Base-by-base conservation (phyloP, 768 basidiomycete species). In the Amanita polypyramis region DNA sequence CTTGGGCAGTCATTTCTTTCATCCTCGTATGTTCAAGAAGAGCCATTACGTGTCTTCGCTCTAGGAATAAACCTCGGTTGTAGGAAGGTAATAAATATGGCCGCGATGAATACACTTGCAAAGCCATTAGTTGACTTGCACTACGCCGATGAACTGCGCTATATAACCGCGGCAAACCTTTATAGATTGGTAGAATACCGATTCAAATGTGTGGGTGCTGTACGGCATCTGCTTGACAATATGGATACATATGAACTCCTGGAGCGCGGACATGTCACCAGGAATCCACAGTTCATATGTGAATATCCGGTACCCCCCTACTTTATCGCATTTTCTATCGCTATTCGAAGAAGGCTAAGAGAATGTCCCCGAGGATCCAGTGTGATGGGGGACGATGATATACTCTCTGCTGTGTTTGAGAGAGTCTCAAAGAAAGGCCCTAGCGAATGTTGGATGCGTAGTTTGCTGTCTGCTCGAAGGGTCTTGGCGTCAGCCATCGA, bases 21-120 rank as follows among this genome's bases (percentile, higher is more conserved):
- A 12, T 37, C 17, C 17, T 4, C 15, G 9, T 27, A 9, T 14
- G 12, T 50, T 27, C 21, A 27, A 10, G 23, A 37, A 30, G 49
- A 43, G 23, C 49, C 49, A 19, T 23, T 35, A 17, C 20, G 34
- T 9, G 36, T 23, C 20, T 50, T 43, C 30, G 42, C 49, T 15
- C 1, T 50, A 3, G 42, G 15, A 7, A n/a, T 37, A 25, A 15
- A 15, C 3, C 21, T 36, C 35, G 33, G 42, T 38, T 50, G 27
- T 20, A 12, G 11, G 9, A 15, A 37, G 2, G 42, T 15, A 12
- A 34, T 40, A 14, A 35, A 14, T 11, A 5, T 15, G 5, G 32
- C 41, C 4, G 41, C 49, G 1, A 42, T 36, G n/a, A 17, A 50
- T 23, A 50, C 33, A 8, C n/a, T 50, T n/a, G 4, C 14, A 27